Evolutionary conservation across 2,329 filamentous ascomycete genomes (phyloP), one percentile per base, ranked within the genome.

Genomic region (Hymenoscyphus albidus): DNA sequence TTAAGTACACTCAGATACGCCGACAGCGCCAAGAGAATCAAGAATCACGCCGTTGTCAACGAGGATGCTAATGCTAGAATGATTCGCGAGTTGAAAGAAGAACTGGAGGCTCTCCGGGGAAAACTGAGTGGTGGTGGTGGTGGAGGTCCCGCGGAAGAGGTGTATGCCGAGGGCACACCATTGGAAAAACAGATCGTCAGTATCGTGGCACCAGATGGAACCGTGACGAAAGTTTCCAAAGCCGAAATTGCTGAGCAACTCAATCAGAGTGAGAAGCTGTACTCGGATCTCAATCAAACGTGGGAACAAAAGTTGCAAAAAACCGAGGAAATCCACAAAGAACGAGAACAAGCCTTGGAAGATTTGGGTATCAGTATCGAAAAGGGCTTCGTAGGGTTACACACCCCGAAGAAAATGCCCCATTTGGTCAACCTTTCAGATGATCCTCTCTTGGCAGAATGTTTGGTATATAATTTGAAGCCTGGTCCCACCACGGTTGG

Each of bases 1-100:
- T 83, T 99, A 18, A 95, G 93, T 76, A 99, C 95, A 0, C 83
- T 99, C 35, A 88, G 96, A 74, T 99, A 99, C 77, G 95, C 96
- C 63, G 94, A 99, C 76, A 97, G 93, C 7, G 95, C 95, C 32
- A 99, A 99, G 80, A 88, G 95, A 72, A 99, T 99, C 84, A 98
- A 98, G 92, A 99, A 99, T 80, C 95, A 99, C 77, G 95, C 95
- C 64, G 95, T 99, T 60, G 91, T 99, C 77, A 99, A 99, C 80
- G 95, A 99, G 77, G 95, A 99, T 78, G 94, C 95, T 58, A 99
- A 99, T 75, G 95, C 95, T 66, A 90, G 95, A 72, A 99, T 99
- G 95, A 98, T 99, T 69, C 86, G 95, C 77, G 95, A 99, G 76
- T 82, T 99, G 68, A 99, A 99, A 76, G 95, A 99, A 77, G 95